Conservation (phyloP, 371 early-diverging fungal genomes). For the Mucor mucedo region DNA sequence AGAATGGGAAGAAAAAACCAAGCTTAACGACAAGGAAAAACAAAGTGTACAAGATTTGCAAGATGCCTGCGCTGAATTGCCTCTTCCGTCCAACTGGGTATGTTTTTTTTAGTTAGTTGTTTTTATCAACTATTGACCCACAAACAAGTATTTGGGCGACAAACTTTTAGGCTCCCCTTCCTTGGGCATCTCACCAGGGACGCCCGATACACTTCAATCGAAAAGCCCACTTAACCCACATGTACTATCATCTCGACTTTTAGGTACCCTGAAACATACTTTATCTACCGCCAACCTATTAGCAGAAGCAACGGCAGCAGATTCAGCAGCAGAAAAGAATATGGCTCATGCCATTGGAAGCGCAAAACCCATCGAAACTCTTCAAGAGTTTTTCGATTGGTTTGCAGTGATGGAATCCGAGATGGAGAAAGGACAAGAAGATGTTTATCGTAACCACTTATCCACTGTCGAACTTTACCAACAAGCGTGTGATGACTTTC, state of each 20-base stretch:
- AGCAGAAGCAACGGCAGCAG: constrained; percentile 41
- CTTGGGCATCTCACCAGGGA: constrained; percentile 34
- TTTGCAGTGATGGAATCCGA: constrained; percentile 78
- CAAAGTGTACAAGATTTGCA: constrained; percentile 69
- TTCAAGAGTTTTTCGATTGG: constrained; percentile 92
- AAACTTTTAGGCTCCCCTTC: constrained; percentile 35
- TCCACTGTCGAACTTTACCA: constrained; percentile 54
- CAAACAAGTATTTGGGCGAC: constrained; percentile 29
- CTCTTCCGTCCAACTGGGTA: constrained; percentile 65
- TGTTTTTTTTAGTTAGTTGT: background rate
- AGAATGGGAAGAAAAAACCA: constrained; percentile 74
- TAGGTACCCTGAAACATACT: constrained; percentile 31
- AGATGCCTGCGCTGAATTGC: constrained; percentile 70
- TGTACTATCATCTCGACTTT: constrained; percentile 31
- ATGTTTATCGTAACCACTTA: constrained; percentile 73
- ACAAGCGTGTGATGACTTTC: constrained; percentile 62
- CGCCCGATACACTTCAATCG: background rate
- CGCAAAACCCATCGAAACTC: constrained; percentile 73
- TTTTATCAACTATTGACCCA: background rate
- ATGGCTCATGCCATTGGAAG: constrained; percentile 40
- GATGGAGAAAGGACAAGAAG: constrained; percentile 86
- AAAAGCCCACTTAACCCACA: constrained; percentile 36
- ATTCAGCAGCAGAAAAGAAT: constrained; percentile 34
- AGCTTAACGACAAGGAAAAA: constrained; percentile 60
- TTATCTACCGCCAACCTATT: constrained; percentile 55